These are phyloP conservation scores for Candida taoyuanica DNA, from an alignment of 805 yeast species.

Conservation along the genomic window DNA sequence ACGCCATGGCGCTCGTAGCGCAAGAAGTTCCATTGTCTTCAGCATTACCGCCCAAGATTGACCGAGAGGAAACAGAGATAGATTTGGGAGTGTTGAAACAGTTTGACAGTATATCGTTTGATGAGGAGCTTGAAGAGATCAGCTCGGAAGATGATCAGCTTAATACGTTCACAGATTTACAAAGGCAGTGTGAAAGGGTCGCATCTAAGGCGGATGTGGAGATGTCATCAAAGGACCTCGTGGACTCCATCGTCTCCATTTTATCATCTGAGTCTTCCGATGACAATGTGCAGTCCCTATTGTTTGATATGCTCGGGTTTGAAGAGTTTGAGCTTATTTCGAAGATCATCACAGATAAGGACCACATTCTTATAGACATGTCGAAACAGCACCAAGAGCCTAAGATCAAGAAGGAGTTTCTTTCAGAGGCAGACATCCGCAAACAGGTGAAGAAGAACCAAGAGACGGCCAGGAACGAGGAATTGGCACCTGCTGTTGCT, in stretches of 20 bases:
- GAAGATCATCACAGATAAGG: constrained; percentile 47
- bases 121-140: constrained; percentile 18
- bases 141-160: constrained; percentile 11
- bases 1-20: constrained; percentile 33
- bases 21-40: constrained; percentile 13
- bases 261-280: constrained; percentile 38
- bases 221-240: constrained; percentile 31
- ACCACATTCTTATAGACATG: constrained; percentile 25
- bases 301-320: constrained; percentile 80
- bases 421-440: constrained; percentile 53
- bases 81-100: constrained; percentile 32
- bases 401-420: constrained; percentile 28
- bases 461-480: constrained; percentile 43
- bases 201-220: constrained; percentile 30
- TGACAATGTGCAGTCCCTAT: constrained; percentile 60
- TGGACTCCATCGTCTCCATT: constrained; percentile 28
- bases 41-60: constrained; percentile 34
- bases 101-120: constrained; percentile 29
- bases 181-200: constrained; percentile 28
- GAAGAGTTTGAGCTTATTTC: constrained; percentile 81
- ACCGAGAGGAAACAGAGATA: constrained; percentile 34
- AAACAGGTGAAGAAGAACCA: constrained; percentile 49
- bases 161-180: constrained; percentile 20
- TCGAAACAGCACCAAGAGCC: constrained; percentile 20
- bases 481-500: constrained; percentile 41